Evolutionary conservation across 83 land plant species (phyloP), one percentile per base, ranked within the genome.

Genomic region (Thuja plicata): DNA sequence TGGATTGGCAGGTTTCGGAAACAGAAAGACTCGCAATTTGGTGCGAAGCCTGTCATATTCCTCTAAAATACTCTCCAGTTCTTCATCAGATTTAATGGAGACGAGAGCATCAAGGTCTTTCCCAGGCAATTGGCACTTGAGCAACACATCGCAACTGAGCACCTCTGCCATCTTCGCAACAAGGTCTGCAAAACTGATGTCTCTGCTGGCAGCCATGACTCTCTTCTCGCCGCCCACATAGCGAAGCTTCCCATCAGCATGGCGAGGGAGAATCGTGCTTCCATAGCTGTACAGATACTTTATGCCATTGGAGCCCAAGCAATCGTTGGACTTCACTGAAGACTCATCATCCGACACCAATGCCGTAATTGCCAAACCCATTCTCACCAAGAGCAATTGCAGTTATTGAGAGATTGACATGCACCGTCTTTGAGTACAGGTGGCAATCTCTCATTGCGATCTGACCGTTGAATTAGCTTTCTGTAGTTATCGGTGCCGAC

Each of bases 281-380:
- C 88, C 90, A 85, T 91, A 91, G 85, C 91, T 91, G 78, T 70
- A 91, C 76, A 91, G 66, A 45, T 88, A 84, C 89, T 90, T 90
- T 19, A 87, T 66, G 13, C 66, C 45, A 34, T 85, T 73, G 37
- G 48, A 70, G 0, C 87, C 71, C 6, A 35, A 52, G 81, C 76
- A 30, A 2, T 87, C 80, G 80, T 73, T 81, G 34, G 79, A 87
- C 35, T 30, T 87, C 34, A 73, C 19, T 4, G 80, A 73, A 37
- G 46, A 70, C 21, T 43, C 52, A 30, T 87, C 81, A 11, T 87
- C 88, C 3, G 76, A 66, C 32, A 70, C 79, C 11, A 27, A 52
- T 6, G 88, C 11, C 12, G 6, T 7, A 30, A 7, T 55, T 24
- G 40, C 0, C 66, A 12, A 17, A 1, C 1, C 66, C 55, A 10